These are phyloP conservation scores for Inonotus obliquus DNA, from an alignment of 1,284 basidiomycete species.

Conservation along the genomic window DNA sequence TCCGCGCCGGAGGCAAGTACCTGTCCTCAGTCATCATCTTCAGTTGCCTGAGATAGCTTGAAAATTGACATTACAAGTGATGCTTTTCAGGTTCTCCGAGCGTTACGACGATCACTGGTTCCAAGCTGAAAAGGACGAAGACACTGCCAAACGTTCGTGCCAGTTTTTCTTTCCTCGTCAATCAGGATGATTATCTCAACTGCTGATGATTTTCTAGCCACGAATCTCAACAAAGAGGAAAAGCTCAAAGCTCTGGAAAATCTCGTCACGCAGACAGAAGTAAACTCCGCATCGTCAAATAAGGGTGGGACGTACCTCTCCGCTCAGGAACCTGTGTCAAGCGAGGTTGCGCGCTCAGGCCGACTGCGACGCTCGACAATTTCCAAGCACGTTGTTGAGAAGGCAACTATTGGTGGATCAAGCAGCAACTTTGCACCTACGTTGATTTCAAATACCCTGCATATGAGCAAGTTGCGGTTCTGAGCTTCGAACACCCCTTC, in stretches of 20 bases:
- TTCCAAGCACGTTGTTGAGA: conserved; percentile 18
- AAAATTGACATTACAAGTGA: conserved; percentile 2
- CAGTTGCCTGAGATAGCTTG: not conserved
- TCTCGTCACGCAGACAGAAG: conserved; percentile 13
- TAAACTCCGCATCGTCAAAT: not conserved
- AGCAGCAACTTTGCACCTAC: conserved; percentile 11
- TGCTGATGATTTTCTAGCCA: not conserved
- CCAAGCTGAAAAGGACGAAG: conserved; percentile 48
- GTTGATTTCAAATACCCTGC: conserved; percentile 14
- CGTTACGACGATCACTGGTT: conserved; percentile 59
- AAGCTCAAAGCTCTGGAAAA: conserved; percentile 15
- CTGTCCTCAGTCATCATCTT: conserved; percentile 11
- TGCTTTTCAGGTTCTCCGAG: conserved; percentile 44
- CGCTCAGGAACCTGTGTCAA: conserved; percentile 15
- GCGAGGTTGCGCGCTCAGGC: conserved; percentile 16
- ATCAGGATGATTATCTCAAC: too few relatives aligned
- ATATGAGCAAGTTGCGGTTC: conserved; percentile 13
- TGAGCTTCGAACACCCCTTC: not conserved
- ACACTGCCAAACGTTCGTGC: conserved; percentile 48
- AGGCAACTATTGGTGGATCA: conserved; percentile 16
- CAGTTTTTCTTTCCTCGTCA: conserved; percentile 10
- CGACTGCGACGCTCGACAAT: conserved; percentile 15
- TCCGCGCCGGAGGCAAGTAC: conserved; percentile 53
- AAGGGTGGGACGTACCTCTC: conserved; percentile 13
- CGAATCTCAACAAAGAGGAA: conserved; percentile 18